Base-by-base conservation (phyloP, 2,329 filamentous ascomycete species). In the Alternaria triticina region DNA sequence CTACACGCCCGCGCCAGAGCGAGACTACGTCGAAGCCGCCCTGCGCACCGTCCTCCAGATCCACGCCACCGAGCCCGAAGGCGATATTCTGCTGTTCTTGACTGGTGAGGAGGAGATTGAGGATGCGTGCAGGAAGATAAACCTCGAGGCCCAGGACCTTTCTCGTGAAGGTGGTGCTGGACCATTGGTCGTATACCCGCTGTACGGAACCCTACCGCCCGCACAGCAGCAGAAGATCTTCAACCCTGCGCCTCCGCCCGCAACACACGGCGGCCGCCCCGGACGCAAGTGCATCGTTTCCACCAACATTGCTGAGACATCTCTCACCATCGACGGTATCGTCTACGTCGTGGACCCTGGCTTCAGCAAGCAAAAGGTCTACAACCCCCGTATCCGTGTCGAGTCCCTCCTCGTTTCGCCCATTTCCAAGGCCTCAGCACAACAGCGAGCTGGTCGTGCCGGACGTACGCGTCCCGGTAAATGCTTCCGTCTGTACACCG, bases 341-440 rank as follows among this genome's bases (percentile, higher is more conserved):
- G 96, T 99, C 36, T 99, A 97, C 76, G 96, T 99, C 33, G 95
- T 99, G n/a, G 96, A 99, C 76, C 95, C 96, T 3, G 96, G 96
- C 36, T 99, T 99, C 84, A 97, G 94, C 83, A 99, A 99, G 84
- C 96, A 99, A 77, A 99, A 98, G 82, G 96, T 98, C 67, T 99
- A 98, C 85, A 98, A 99, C 81, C 95, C 96, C 22, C 90, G 96
- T 65, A 96, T 97, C 73, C 90, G 96, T 80, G 94, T 99, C 68
- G 96, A 99, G 82, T 98, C 96, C 1, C 87, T 99, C 8, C 86
- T 99, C n/a, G 95, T 99, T 6, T 97, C 96, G 4, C 94, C 96
- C 22, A 98, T 99, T 71, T 98, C 94, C 62, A 98, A 97, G 81
- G 96, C 96, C 23, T 98, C 96, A 1, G 96, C 96, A 10, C 93